Evolutionary conservation across 2,329 filamentous ascomycete genomes (phyloP), one percentile per base, ranked within the genome.

Genomic region (Colletotrichum tamarilloi): DNA sequence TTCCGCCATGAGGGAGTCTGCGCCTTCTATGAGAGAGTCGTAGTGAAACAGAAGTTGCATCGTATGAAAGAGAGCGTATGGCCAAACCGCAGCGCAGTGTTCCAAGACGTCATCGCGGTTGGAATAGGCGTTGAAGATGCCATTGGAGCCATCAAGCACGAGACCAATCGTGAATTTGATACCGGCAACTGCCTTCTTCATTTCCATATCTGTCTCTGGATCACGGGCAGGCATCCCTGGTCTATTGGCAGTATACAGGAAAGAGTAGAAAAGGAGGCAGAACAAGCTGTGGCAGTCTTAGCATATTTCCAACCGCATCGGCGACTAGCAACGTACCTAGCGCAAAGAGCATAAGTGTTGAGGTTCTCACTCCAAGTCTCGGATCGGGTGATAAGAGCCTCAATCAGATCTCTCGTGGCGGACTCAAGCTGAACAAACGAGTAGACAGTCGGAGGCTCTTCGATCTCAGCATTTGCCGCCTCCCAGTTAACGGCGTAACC

Each of bases 151-250:
- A 65, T 82, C 81, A 66, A 79, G 78, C 49, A 82, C 80, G 62
- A 82, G 80, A 58, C 81, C 79, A 46, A 82, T 79, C 66, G 81
- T 81, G 68, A 82, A 82, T 75, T 82, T 82, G 67, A 82, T 77
- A 66, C 81, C 81, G 16, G 81, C 80, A 19, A 82, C 80, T 73
- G 81, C 81, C 68, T 82, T 82, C 46, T 77, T 77, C 42, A 79
- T 77, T 30, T 81, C 79, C 49, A 82, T 77, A 72, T 81, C 76
- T 26, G 70, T 73, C 55, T 73, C 70, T 11, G 70, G 70, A 24
- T 74, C 62, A 24, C 52, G 68, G 24, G 68, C 60, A 32, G 78
- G 74, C 4, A 76, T 70, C 35, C 69, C 68, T 24, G 76, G 76
- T 49, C 78, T 76, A 35, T 73, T 73, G 12, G 74, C 73, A 14